Evolutionary conservation across 169 alveolate species (phyloP), one percentile per base, ranked within the genome.

Genomic region (Besnoitia besnoiti): DNA sequence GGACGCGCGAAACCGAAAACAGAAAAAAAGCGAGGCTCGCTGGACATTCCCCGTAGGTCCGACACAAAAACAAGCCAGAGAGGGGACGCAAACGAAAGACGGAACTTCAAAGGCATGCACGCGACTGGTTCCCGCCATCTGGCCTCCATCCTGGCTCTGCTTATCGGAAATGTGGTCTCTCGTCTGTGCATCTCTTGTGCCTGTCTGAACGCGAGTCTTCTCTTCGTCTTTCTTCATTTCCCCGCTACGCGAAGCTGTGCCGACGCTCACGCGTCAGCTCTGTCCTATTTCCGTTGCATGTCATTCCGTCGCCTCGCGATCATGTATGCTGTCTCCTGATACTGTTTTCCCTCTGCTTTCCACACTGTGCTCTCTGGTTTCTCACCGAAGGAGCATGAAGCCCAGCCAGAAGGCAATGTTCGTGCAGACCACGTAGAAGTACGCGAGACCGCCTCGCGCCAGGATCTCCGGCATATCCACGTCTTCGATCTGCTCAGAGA

Each of bases 341-440:
- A 7, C 59, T 49, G 7, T 49, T 7, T 49, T 49, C 27, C 46
- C 44, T 59, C 67, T 39, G 91, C 24, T n/a, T 4, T 27, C 59
- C 37, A 16, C 12, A 10, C 14, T 51, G 40, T 62, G 42, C 27
- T 50, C 19, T 67, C n/a, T 49, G 76, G 12, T 40, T 47, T 46
- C 91, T 24, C 47, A 90, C 93, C 93, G 73, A 42, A 85, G 89
- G 37, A 90, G 84, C 93, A 90, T 90, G 93, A 90, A 90, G 85
- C 93, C 46, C 27, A 90, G 93, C 80, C 82, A 90, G 67, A 90
- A 76, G 93, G 87, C 47, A 39, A 90, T 61, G 84, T 90, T 90
- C 89, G 77, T 30, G 46, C 61, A 50, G 42, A 77, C 89, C 55
- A 90, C 93, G 44, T 82, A 85, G 77, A 90, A 90, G 82, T 51